phyloP scores from a whole-genome alignment of 2,329 filamentous ascomycete genomes.

The Cercospora citrullina region DNA sequence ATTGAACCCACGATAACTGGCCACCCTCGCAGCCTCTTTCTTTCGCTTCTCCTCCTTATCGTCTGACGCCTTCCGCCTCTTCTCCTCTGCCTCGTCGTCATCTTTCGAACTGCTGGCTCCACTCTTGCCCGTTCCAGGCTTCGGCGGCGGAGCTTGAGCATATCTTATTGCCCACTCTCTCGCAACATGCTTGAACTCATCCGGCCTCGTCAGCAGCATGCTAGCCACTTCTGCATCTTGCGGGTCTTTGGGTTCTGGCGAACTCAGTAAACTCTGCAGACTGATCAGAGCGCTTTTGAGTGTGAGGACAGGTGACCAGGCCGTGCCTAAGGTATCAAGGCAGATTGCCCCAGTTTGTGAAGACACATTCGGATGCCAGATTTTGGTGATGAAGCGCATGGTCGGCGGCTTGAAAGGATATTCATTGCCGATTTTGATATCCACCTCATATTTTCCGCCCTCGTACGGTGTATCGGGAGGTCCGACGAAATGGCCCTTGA shows the following conservation, averaged over 20 bases:
- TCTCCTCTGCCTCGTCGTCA: constrained; percentile 41
- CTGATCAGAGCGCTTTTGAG: constrained; percentile 95
- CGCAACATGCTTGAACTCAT: constrained; percentile 76
- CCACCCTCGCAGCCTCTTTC: constrained; percentile 52
- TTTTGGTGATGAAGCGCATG: constrained; percentile 89
- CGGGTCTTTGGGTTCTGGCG: constrained; percentile 91
- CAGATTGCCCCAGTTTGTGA: constrained; percentile 82
- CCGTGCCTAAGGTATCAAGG: constrained; percentile 82
- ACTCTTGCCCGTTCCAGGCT: constrained; percentile 48
- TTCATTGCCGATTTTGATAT: constrained; percentile 81
- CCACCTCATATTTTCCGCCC: constrained; percentile 76
- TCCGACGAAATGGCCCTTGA: constrained; percentile 79
- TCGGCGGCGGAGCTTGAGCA: constrained; percentile 70
- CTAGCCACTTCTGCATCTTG: constrained; percentile 93
- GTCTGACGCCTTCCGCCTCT: constrained; percentile 49
- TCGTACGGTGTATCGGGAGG: constrained; percentile 94
- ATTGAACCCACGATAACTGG: constrained; percentile 80
- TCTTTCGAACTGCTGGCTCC: constrained; percentile 32
- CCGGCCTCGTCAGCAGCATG: constrained; percentile 79
- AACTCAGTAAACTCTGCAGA: constrained; percentile 87
- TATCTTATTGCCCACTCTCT: constrained; percentile 87
- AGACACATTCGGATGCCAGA: constrained; percentile 98
- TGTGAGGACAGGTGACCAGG: constrained; percentile 94
- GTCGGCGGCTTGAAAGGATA: constrained; percentile 92
- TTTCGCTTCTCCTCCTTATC: constrained; percentile 57